These are phyloP conservation scores for Gymnopilus junonius DNA, from an alignment of 768 basidiomycete genomes.

Conservation along the genomic window DNA sequence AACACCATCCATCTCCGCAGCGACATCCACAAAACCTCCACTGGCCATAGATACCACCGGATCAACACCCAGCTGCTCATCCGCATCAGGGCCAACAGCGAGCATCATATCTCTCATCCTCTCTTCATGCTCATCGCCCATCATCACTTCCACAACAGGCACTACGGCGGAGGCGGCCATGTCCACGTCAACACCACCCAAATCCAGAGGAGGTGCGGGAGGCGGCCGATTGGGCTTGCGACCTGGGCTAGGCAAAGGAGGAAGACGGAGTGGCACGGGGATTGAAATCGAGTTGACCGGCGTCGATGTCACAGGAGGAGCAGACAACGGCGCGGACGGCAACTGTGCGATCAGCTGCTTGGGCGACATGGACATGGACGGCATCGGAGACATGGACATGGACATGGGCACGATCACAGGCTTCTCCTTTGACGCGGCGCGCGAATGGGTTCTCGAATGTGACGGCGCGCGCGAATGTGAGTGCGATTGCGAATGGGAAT, in stretches of 20 bases:
- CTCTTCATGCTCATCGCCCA: background rate
- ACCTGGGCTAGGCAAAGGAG: background rate
- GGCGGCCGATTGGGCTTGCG: conserved; percentile 16
- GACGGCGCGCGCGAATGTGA: background rate
- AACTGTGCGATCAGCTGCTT: background rate
- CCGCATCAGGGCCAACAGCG: background rate
- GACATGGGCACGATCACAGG: background rate
- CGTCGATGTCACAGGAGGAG: background rate
- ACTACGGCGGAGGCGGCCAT: background rate
- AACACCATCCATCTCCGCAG: background rate
- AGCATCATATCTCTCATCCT: conserved; percentile 1
- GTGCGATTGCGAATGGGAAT: too few species aligned
- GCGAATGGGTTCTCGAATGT: background rate
- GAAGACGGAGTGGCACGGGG: conserved; percentile 10
- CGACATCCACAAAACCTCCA: background rate
- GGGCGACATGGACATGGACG: background rate
- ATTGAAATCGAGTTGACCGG: conserved; percentile 6
- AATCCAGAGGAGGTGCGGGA: conserved; percentile 21
- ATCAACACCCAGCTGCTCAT: background rate
- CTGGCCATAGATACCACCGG: background rate
- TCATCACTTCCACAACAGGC: background rate
- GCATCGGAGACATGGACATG: too few species aligned
- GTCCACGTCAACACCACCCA: conserved; percentile 1
- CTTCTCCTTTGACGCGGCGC: background rate
- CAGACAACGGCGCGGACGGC: background rate